phyloP scores from a whole-genome alignment of 345 rosid genomes.

The Eutrema heterophyllum region DNA sequence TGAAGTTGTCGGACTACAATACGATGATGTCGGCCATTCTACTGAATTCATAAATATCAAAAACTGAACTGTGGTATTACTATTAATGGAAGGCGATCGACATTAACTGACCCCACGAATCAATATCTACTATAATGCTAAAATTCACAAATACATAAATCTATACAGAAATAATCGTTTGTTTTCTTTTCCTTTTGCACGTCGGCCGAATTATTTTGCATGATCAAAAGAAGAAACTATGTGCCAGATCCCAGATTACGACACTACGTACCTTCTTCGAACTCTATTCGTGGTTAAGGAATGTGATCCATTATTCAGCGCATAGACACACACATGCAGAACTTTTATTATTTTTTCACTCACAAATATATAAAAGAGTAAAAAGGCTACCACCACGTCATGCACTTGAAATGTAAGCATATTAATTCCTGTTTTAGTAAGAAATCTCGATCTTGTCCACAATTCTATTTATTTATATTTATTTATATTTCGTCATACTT shows the following conservation, averaged over 20 bases:
- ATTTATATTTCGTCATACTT: neutral
- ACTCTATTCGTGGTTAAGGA: neutral
- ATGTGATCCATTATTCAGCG: neutral
- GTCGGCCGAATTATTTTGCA: constrained; percentile 2
- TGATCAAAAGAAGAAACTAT: neutral
- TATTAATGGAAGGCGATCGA: neutral
- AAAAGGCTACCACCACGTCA: neutral
- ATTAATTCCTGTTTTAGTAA: neutral
- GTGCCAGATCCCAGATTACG: constrained; percentile 5
- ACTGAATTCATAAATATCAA: neutral
- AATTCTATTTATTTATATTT: neutral
- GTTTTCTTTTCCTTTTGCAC: neutral
- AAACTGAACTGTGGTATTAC: neutral
- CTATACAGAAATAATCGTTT: neutral
- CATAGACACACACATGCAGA: neutral
- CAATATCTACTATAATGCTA: neutral
- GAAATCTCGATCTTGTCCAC: neutral
- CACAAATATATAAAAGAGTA: neutral
- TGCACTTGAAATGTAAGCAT: neutral
- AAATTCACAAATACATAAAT: neutral
- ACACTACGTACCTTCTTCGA: neutral
- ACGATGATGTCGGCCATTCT: constrained; percentile 29
- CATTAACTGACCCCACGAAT: neutral
- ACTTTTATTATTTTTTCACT: neutral
- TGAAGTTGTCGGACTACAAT: neutral